Evolutionary conservation across 768 basidiomycete species (phyloP).

Genomic region (Lactifluus echinatus): DNA sequence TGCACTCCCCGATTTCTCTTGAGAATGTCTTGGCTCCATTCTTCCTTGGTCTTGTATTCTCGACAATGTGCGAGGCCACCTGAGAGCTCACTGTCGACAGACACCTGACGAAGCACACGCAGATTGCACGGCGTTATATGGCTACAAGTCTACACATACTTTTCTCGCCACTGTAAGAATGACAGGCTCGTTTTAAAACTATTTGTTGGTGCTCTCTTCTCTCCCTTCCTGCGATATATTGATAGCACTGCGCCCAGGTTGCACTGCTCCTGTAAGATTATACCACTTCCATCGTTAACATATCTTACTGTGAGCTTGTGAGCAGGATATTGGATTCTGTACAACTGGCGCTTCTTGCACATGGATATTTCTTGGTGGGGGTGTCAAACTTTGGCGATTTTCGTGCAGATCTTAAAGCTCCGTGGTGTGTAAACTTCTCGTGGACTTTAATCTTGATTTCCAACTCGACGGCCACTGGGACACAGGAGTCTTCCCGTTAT

Average conservation of each 20-base stretch:
- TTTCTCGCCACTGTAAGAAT: not conserved
- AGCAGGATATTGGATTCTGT: not conserved
- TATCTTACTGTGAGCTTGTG: not conserved
- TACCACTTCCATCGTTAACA: not conserved
- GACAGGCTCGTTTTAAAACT: not conserved
- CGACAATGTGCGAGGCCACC: not conserved
- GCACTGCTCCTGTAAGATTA: not conserved
- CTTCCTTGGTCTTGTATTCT: not conserved
- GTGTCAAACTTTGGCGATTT: not conserved
- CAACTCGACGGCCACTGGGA: not conserved
- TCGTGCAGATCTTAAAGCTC: not conserved
- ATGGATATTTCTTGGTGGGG: not conserved
- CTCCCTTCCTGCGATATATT: not conserved
- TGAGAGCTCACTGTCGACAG: not conserved
- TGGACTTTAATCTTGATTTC: not conserved
- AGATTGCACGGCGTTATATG: conserved; percentile 2
- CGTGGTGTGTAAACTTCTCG: not conserved
- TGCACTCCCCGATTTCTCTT: not conserved
- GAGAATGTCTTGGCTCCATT: not conserved
- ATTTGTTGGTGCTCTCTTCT: not conserved
- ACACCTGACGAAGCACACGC: not conserved
- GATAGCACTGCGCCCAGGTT: not conserved
- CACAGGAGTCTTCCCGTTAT: not conserved
- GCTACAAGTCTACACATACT: conserved; percentile 1
- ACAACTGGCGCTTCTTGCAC: not conserved